These are phyloP conservation scores for Colletotrichum musae DNA, from an alignment of 2,329 filamentous ascomycete species.

Conservation along the genomic window DNA sequence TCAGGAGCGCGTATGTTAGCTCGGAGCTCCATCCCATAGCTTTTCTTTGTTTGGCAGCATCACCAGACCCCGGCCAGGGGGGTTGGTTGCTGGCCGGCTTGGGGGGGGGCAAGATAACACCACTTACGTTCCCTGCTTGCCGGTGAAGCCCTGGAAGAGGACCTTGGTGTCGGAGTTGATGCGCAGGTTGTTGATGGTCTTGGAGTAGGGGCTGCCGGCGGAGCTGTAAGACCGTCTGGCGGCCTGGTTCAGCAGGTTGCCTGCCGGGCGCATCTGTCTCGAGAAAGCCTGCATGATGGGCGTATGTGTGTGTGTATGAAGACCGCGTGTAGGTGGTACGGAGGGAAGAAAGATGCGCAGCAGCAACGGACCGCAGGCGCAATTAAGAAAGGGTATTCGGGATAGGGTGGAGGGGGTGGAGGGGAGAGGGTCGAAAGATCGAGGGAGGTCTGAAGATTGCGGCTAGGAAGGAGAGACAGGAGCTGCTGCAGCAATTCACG, in stretches of 20 bases:
- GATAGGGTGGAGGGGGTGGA: constrained; percentile 7
- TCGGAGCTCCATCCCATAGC: neutral
- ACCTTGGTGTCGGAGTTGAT: constrained; percentile 96
- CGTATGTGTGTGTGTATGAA: constrained; percentile 32
- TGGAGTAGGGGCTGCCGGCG: constrained; percentile 76
- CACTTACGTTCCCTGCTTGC: constrained; percentile 93
- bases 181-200: constrained; percentile 87
- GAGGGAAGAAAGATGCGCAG: constrained; percentile 34
- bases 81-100: neutral
- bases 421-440: constrained; percentile 1
- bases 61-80: constrained; percentile 27
- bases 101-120: constrained; percentile 18
- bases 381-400: constrained; percentile 14
- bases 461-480: constrained; percentile 21
- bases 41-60: neutral
- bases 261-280: constrained; percentile 77
- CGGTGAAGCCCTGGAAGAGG: constrained; percentile 96
- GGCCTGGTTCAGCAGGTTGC: constrained; percentile 76
- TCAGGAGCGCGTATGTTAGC: constrained; percentile 21
- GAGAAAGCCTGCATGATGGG: constrained; percentile 87
- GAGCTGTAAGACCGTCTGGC: constrained; percentile 83
- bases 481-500: constrained; percentile 41
- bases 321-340: constrained; percentile 25
- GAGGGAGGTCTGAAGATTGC: constrained; percentile 18
- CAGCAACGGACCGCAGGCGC: constrained; percentile 22